phyloP scores from a whole-genome alignment of 257 asterid species.

The Przewalskia tangutica region DNA sequence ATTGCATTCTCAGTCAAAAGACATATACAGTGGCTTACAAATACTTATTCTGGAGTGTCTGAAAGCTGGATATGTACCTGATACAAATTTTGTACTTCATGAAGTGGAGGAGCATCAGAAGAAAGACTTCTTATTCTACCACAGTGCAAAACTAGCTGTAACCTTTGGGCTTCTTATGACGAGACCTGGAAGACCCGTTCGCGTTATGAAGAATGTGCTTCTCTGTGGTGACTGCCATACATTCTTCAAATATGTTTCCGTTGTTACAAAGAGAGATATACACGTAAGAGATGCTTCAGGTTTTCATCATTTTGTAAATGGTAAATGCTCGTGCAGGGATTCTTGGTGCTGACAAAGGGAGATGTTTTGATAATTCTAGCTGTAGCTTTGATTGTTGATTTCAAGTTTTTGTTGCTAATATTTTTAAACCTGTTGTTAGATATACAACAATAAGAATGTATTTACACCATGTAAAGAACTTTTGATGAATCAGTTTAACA shows the following conservation, averaged over 20 bases:
- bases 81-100: constrained; percentile 78
- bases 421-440: not conserved
- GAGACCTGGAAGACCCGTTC: constrained; percentile 42
- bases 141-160: constrained; percentile 66
- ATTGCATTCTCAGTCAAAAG: constrained; percentile 55
- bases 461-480: constrained; percentile 3
- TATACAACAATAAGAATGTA: not conserved
- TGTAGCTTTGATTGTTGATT: not conserved
- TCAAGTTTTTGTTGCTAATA: not conserved
- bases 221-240: constrained; percentile 94
- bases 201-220: constrained; percentile 57
- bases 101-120: constrained; percentile 92
- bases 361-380: not conserved
- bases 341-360: constrained; percentile 28
- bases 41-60: constrained; percentile 59
- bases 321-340: constrained; percentile 67
- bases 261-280: constrained; percentile 67
- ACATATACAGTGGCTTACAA: constrained; percentile 55
- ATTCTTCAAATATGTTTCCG: constrained; percentile 55
- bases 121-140: constrained; percentile 66
- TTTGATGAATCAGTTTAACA: not conserved
- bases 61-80: constrained; percentile 67
- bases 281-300: constrained; percentile 78
- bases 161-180: constrained; percentile 46
- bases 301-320: constrained; percentile 61